A percentile compares a stretch with the other conserved stretches of the same genome.
Conservation (phyloP, 768 basidiomycete species). For the Gautieria morchelliformis region DNA sequence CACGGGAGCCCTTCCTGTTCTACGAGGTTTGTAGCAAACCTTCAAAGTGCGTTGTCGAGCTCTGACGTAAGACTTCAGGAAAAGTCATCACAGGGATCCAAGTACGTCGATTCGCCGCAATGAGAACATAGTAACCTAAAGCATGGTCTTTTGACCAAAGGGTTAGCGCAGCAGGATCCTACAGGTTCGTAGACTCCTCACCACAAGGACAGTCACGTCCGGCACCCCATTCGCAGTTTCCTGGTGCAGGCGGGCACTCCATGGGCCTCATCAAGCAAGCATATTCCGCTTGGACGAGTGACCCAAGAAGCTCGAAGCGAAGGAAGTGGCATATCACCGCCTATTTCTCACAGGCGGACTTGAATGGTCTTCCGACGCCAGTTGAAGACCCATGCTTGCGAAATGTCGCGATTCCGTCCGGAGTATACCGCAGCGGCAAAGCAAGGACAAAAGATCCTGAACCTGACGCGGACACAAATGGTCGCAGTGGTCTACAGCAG, state of each 20-base stretch:
- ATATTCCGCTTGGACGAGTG: slow-evolving; percentile 55
- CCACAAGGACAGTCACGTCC: slow-evolving; percentile 39
- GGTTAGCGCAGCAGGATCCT: slow-evolving; percentile 15
- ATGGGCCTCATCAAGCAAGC: slow-evolving; percentile 58
- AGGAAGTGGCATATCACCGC: slow-evolving; percentile 62
- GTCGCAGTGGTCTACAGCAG: slow-evolving; percentile 6
- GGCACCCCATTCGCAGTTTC: slow-evolving; percentile 48
- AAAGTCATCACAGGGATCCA: slow-evolving; percentile 1
- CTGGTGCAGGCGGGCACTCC: slow-evolving; percentile 43
- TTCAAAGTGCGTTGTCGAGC: neutral
- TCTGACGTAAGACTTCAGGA: neutral
- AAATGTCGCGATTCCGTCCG: slow-evolving; percentile 35
- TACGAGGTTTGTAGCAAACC: slow-evolving; percentile 35
- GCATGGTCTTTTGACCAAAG: neutral
- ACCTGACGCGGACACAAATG: slow-evolving; percentile 8
- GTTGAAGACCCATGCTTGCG: slow-evolving; percentile 34
- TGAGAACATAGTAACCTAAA: neutral
- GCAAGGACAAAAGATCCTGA: slow-evolving; percentile 30
- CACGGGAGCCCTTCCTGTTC: slow-evolving; percentile 62
- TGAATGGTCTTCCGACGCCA: slow-evolving; percentile 36
- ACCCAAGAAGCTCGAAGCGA: slow-evolving; percentile 34
- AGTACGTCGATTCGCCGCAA: slow-evolving; percentile 3
- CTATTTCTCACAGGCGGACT: slow-evolving; percentile 42
- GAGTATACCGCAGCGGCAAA: slow-evolving; percentile 38
- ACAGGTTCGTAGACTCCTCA: slow-evolving; percentile 50